phyloP scores from a whole-genome alignment of 1,139 yeast genomes.

The Taiozyma sp. region DNA sequence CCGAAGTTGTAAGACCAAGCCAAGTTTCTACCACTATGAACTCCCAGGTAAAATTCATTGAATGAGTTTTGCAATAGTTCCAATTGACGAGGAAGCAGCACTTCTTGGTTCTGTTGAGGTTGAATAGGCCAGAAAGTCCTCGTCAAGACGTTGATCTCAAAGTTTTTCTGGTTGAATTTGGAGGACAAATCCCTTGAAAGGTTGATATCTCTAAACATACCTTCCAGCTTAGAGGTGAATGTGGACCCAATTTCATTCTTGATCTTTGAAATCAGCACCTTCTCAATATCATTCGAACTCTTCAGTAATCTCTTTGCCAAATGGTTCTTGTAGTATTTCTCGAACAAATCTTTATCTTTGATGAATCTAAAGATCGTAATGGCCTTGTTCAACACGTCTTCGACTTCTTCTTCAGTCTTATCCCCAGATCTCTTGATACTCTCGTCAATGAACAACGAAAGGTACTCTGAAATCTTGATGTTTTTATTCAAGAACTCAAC shows the following conservation, averaged over 20 bases:
- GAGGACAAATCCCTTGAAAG: conserved; percentile 55
- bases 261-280: conserved; percentile 60
- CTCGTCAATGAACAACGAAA: conserved; percentile 74
- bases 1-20: conserved; percentile 86
- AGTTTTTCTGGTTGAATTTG: conserved; percentile 39
- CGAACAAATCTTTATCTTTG: conserved; percentile 84
- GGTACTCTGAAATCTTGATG: conserved; percentile 59
- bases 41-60: conserved; percentile 48
- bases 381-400: conserved; percentile 48
- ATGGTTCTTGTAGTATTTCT: conserved; percentile 80
- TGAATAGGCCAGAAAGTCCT: conserved; percentile 60
- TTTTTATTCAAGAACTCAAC: conserved; percentile 56
- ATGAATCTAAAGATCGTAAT: conserved; percentile 61
- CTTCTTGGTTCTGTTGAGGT: conserved; percentile 45
- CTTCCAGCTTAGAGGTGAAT: conserved; percentile 74
- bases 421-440: conserved; percentile 56
- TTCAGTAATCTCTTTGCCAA: conserved; percentile 78
- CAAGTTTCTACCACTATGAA: conserved; percentile 69
- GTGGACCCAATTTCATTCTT: conserved; percentile 78
- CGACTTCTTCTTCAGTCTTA: conserved; percentile 46
- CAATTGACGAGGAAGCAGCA: conserved; percentile 47
- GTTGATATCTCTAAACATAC: conserved; percentile 83
- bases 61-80: conserved; percentile 35
- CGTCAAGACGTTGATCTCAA: conserved; percentile 52
- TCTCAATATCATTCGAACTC: conserved; percentile 55